These are phyloP conservation scores for Pleurozium schreberi DNA, from an alignment of 225 moss, liverwort and hornwort species.

Conservation along the genomic window DNA sequence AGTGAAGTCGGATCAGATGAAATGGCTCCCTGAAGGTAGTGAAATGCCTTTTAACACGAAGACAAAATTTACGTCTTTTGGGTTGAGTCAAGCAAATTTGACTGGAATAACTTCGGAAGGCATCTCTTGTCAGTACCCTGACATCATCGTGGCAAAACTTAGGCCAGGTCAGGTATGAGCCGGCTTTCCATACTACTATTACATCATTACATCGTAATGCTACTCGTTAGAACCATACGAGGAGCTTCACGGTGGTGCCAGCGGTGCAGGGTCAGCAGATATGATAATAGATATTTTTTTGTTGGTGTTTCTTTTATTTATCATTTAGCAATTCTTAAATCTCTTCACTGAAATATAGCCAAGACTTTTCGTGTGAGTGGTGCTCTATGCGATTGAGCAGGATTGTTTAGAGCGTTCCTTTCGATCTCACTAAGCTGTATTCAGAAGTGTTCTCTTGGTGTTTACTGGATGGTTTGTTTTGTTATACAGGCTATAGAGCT, in stretches of 20 bases:
- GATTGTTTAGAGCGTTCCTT: background rate
- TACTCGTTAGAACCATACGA: background rate
- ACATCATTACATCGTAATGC: background rate
- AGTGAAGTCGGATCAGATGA: slow-evolving; percentile 82
- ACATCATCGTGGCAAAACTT: slow-evolving; percentile 87
- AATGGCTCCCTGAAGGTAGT: slow-evolving; percentile 90
- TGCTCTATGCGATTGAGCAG: background rate
- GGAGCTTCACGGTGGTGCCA: background rate
- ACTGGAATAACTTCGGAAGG: slow-evolving; percentile 41
- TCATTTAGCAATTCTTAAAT: background rate
- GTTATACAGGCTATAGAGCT: slow-evolving; percentile 77
- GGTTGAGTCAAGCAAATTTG: slow-evolving; percentile 58
- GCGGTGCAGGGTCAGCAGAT: background rate
- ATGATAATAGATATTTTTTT: background rate
- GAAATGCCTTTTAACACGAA: slow-evolving; percentile 94
- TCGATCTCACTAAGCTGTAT: background rate
- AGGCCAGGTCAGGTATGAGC: slow-evolving; percentile 89
- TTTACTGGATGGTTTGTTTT: background rate
- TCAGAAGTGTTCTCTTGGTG: background rate
- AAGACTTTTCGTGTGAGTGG: background rate
- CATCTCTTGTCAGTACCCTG: slow-evolving; percentile 69
- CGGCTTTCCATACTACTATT: background rate
- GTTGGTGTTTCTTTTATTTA: background rate
- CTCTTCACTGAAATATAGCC: background rate
- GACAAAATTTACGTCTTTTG: slow-evolving; percentile 77